Evolutionary conservation across 306 rosid genomes (phyloP).

Genomic region (apple (Malus domestica)): DNA sequence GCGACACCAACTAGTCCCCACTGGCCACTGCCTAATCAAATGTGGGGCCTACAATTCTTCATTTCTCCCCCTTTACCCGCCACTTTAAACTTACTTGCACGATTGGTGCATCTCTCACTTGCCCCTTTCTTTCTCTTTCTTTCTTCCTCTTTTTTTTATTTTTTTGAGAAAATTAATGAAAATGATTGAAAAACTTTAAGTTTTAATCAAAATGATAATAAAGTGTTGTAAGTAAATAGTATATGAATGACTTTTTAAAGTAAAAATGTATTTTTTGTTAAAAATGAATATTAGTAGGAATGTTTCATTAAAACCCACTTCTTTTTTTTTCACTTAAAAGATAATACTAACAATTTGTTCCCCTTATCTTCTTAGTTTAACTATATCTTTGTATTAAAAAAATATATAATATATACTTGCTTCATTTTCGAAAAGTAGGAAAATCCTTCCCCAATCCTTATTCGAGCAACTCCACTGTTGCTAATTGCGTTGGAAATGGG

Average conservation of each 20-base stretch:
- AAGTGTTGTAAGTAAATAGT: accelerated
- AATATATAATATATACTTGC: background rate
- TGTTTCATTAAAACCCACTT: too few species aligned
- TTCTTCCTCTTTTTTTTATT: background rate
- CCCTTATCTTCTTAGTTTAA: too few species aligned
- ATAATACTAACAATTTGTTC: too few species aligned
- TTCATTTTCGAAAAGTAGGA: background rate
- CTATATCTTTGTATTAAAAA: too few species aligned
- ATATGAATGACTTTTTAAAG: too few species aligned
- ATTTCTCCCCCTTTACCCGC: slow-evolving; percentile 21
- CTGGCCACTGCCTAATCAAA: background rate
- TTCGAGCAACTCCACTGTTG: too few species aligned
- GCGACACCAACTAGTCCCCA: slow-evolving; percentile 3
- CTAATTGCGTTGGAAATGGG: too few species aligned
- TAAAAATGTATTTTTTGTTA: too few species aligned
- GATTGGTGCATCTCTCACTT: slow-evolving; percentile 23
- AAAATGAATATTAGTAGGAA: accelerated
- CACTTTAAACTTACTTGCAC: slow-evolving; percentile 31
- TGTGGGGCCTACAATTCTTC: slow-evolving; percentile 19
- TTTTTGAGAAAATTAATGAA: too few species aligned
- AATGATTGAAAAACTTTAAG: too few species aligned
- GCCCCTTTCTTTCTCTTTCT: background rate
- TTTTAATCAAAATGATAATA: too few species aligned
- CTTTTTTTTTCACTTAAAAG: too few species aligned
- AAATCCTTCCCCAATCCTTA: background rate